Evolutionary conservation across 768 basidiomycete genomes (phyloP).

Genomic region (Punctularia strigosozonata): DNA sequence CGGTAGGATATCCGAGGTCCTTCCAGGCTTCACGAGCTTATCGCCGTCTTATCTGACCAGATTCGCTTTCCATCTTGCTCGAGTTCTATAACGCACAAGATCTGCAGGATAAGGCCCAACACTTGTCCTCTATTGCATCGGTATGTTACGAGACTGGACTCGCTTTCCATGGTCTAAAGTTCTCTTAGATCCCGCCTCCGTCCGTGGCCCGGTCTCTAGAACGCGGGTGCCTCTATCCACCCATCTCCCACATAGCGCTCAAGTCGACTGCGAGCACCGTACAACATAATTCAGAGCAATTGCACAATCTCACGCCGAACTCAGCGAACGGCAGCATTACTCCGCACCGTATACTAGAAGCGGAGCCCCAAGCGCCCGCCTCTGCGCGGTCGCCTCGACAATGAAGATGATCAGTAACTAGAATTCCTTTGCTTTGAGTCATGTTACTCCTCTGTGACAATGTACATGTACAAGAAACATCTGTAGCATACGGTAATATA

Average conservation of each 20-base stretch:
- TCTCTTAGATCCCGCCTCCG: constrained; percentile 17
- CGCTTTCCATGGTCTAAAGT: constrained; percentile 3
- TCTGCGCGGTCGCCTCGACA: too few species aligned
- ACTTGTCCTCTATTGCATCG: constrained; percentile 35
- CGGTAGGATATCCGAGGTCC: constrained; percentile 32
- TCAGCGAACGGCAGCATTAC: constrained; percentile 8
- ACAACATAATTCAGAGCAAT: constrained; percentile 5
- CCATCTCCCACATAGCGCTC: constrained; percentile 7
- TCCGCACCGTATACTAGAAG: too few species aligned
- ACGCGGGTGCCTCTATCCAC: constrained; percentile 14
- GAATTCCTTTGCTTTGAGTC: too few species aligned
- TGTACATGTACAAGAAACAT: too few species aligned
- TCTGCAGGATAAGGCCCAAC: constrained; percentile 28
- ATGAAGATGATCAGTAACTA: too few species aligned
- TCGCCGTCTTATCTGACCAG: constrained; percentile 21
- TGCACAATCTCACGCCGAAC: constrained; percentile 5
- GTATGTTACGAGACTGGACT: constrained; percentile 29
- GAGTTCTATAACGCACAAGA: constrained; percentile 68
- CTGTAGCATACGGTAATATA: too few species aligned
- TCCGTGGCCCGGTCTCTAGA: constrained; percentile 6
- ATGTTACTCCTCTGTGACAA: too few species aligned
- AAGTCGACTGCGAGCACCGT: background rate
- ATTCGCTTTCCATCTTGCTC: constrained; percentile 50
- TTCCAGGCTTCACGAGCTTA: constrained; percentile 1
- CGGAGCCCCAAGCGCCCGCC: too few species aligned